Percentiles rank a stretch among this genome's conserved stretches.
Evolutionary conservation across 225 moss, liverwort and hornwort genomes (phyloP).

Genomic region (Anthoceros angustus): DNA sequence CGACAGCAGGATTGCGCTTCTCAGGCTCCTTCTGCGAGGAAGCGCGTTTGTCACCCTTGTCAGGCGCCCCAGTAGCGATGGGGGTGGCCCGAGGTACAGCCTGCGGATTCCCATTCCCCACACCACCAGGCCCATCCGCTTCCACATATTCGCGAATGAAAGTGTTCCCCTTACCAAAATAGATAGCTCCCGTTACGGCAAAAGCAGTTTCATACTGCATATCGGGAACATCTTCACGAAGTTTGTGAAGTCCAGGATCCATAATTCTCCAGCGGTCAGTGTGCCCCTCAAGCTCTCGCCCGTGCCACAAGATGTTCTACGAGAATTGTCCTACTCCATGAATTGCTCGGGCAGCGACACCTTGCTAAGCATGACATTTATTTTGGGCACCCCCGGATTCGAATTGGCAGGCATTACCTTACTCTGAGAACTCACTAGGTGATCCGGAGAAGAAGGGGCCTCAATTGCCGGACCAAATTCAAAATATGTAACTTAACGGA

Average conservation of each 20-base stretch:
- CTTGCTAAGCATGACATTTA: too few relatives aligned
- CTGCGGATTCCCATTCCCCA: conserved; percentile 58
- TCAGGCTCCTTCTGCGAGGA: neutral
- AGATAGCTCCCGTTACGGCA: conserved; percentile 31
- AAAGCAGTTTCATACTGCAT: conserved; percentile 31
- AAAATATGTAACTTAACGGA: too few relatives aligned
- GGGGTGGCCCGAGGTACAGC: conserved; percentile 27
- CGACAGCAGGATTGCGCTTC: neutral
- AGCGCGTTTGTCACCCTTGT: conserved; percentile 23
- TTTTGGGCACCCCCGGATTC: too few relatives aligned
- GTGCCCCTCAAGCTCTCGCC: conserved; percentile 1
- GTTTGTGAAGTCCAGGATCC: conserved; percentile 34
- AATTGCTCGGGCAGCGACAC: too few relatives aligned
- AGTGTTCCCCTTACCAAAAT: conserved; percentile 59
- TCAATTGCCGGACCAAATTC: too few relatives aligned
- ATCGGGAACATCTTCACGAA: conserved; percentile 24
- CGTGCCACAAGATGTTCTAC: too few relatives aligned
- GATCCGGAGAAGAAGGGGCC: too few relatives aligned
- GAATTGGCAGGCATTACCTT: too few relatives aligned
- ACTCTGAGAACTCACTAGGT: too few relatives aligned
- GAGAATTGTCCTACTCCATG: too few relatives aligned
- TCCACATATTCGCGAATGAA: conserved; percentile 33
- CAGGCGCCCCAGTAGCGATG: conserved; percentile 31
- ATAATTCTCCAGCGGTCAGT: conserved; percentile 12
- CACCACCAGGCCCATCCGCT: conserved; percentile 37